Percentiles rank a stretch among this genome's conserved stretches.
phyloP scores from a whole-genome alignment of 2,329 filamentous ascomycete genomes.

The Pseudocercospora fuligena region DNA sequence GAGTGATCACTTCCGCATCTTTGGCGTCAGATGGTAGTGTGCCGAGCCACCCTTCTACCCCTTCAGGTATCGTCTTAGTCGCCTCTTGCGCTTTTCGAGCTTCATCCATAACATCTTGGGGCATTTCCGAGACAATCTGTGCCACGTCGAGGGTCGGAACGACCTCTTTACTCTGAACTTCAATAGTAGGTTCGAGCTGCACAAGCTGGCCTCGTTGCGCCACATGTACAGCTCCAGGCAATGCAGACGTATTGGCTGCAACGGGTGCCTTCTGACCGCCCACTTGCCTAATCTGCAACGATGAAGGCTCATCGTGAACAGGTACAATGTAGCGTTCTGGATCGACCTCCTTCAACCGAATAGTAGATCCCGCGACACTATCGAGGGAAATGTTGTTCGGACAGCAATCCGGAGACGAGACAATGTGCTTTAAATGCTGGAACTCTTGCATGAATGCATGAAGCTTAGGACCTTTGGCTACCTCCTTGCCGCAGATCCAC shows the following conservation, averaged over 20 bases:
- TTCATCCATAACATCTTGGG: constrained; percentile 57
- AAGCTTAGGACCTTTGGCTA: constrained; percentile 67
- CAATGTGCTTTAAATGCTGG: constrained; percentile 69
- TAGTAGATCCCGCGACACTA: constrained; percentile 67
- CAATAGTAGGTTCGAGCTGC: constrained; percentile 43
- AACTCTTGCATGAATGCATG: constrained; percentile 71
- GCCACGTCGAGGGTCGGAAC: constrained; percentile 57
- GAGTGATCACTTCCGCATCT: constrained; percentile 80
- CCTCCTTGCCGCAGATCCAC: constrained; percentile 77
- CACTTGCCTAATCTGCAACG: background rate
- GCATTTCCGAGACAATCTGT: constrained; percentile 49
- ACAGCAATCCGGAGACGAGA: constrained; percentile 75
- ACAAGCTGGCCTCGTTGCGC: constrained; percentile 43
- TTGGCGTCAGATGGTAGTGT: constrained; percentile 66
- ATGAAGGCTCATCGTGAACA: constrained; percentile 58
- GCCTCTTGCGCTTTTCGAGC: constrained; percentile 52
- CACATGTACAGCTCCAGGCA: constrained; percentile 32
- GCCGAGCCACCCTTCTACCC: constrained; percentile 61
- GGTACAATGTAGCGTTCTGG: constrained; percentile 74
- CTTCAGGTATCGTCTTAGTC: constrained; percentile 44
- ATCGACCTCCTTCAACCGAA: constrained; percentile 74
- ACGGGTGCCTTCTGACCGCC: background rate
- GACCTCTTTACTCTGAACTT: constrained; percentile 54
- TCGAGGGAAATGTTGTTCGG: constrained; percentile 76
- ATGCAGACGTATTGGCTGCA: constrained; percentile 21